Percentiles rank a stretch among this genome's conserved stretches.
Conservation (phyloP, 2,329 filamentous ascomycete genomes). For the Botryotinia globosa region DNA sequence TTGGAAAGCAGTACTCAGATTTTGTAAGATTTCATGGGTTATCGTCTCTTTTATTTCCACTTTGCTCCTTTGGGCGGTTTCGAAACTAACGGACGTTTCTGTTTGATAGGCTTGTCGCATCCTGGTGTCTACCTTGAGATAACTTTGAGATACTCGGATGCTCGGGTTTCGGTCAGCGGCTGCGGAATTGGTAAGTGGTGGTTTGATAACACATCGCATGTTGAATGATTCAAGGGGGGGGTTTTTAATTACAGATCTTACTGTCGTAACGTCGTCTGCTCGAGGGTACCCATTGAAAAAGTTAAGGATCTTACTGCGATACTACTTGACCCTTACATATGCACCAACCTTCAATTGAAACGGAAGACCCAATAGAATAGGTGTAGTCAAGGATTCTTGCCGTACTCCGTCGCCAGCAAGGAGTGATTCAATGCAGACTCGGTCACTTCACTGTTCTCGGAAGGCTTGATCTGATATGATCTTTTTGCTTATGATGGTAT, state of each 20-base stretch:
- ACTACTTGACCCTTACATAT: background rate
- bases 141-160: background rate
- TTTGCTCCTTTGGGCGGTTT: conserved; percentile 13
- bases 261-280: background rate
- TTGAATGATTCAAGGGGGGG: background rate
- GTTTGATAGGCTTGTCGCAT: conserved; percentile 15
- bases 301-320: background rate
- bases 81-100: conserved; percentile 12
- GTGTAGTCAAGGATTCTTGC: background rate
- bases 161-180: background rate
- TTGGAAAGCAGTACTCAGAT: background rate
- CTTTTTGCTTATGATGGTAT: background rate
- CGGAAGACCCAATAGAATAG: background rate
- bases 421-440: background rate
- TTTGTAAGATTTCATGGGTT: background rate
- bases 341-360: background rate
- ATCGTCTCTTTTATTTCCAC: conserved; percentile 7
- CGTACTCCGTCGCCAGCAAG: background rate
- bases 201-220: background rate
- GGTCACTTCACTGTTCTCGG: background rate
- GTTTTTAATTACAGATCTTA: background rate
- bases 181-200: background rate
- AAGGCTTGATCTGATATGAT: background rate
- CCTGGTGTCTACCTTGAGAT: background rate
- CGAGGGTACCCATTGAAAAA: background rate